Evolutionary conservation across 768 basidiomycete species (phyloP), one percentile per base, ranked within the genome.

Genomic region (Rhodotorula paludigena): DNA sequence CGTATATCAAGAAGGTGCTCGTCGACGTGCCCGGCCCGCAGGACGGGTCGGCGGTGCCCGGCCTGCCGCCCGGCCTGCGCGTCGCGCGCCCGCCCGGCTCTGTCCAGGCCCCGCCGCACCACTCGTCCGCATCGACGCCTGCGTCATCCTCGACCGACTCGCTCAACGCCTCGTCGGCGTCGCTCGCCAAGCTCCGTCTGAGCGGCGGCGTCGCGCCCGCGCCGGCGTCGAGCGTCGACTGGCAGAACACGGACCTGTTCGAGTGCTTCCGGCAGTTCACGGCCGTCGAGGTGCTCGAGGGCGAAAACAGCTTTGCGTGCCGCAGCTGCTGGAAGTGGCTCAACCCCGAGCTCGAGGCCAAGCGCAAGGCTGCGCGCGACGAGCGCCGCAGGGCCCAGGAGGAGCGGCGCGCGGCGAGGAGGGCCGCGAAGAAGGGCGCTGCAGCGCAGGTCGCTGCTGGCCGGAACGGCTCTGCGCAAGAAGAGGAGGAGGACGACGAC

Each of bases 291-390:
- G 84, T 90, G 12, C 80, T 98, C 41, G 89, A 96, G 73, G 91
- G 90, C 0, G 93, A 96, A 74, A 96, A 98, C 74, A 88, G 87
- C 80, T 92, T 96, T 60, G 92, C 92, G 1, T 98, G 93, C 77
- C 83, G 88, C 71, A 83, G 87, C 58, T 98, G 93, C 79, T 98
- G 93, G 93, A 92, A 91, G 81, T 86, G 91, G 42, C 85, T 84
- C 63, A 85, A 91, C 75, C 75, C 76, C 2, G 71, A 72, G 8
- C 30, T 69, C n/a, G 75, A 64, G 59, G 59, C 58, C 47, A 57
- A 69, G 55, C 58, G 66, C 47, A 60, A 48, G 87, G 88, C 57
- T 25, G 77, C 82, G 63, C 84, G 86, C 71, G 77, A 80, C 53
- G 79, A 25, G 33, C 23, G 82, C 63, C 83, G 85, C 69, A 76